Evolutionary conservation across 495 filamentous ascomycete species (phyloP), one percentile per base, ranked within the genome.

Genomic region (Neurospora terricola): DNA sequence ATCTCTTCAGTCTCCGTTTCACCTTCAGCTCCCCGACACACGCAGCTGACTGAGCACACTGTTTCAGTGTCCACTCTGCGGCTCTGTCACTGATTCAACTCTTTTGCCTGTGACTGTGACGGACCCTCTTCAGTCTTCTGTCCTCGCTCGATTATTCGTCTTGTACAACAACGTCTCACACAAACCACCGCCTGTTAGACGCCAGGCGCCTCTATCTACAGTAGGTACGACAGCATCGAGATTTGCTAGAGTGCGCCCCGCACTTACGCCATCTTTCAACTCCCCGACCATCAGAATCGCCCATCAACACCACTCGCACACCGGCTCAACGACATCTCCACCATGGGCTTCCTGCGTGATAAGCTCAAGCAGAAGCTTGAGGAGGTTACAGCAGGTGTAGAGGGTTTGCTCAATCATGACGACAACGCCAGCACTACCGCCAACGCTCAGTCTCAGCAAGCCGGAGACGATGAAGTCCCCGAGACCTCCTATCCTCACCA

Each of bases 401-500:
- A 11, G 10, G 12, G 12, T 27, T 5, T 62, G 54, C 54, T 62
- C 23, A 7, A 62, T 62, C 23, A 36, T 0, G 16, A 70, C 16
- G 30, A 70, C 4, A 71, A 34, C 14, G 11, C 11, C 70, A 70
- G 6, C 34, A 8, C 38, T 69, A 2, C 30, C 68, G 34, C 23
- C 68, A 70, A 36, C 34, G 10, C 34, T n/a, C 72, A 27, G 59
- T 48, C 18, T 48, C 43, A 21, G 45, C 45, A 54, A 21, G 18
- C 38, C 72, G n/a, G 40, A 23, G 38, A 34, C 4, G 30, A n/a
- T 23, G 23, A 39, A 7, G 66, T 62, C 10, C 68, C 14, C 40
- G 21, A 10, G 18, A 48, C 72, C n/a, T 27, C 54, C 21, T 43
- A 72, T 37, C 76, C 82, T 39, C 72, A 72, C 23, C 77, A 81